phyloP scores from a whole-genome alignment of 129 eudicot species.

The Artemisia argyi region DNA sequence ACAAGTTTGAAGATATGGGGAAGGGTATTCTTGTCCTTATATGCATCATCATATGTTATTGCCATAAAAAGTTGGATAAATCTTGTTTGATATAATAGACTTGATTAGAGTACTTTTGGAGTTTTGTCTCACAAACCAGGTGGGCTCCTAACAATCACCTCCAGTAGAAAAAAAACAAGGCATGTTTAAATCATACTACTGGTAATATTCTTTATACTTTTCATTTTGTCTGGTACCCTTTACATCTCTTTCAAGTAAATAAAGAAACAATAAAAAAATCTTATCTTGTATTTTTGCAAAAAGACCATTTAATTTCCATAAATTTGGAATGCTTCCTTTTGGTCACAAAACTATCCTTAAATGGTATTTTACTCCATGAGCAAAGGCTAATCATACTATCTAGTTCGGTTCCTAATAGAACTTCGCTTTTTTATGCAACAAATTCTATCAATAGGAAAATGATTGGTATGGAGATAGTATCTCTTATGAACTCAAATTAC shows the following conservation, averaged over 20 bases:
- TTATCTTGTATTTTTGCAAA: no score
- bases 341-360: no score
- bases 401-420: no score
- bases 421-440: no score
- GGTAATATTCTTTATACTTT: neutral
- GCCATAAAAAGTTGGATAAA: constrained; percentile 19
- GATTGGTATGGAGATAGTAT: no score
- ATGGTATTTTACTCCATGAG: no score
- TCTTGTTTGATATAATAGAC: constrained; percentile 24
- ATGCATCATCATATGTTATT: neutral
- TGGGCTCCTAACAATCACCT: constrained; percentile 23
- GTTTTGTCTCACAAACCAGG: constrained; percentile 24
- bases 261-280: neutral
- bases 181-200: neutral
- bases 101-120: constrained; percentile 24
- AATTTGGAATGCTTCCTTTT: no score
- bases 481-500: no score
- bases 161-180: constrained; percentile 14
- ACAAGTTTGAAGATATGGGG: constrained; percentile 13
- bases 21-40: constrained; percentile 33
- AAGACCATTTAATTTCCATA: no score
- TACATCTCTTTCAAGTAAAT: constrained; percentile 1
- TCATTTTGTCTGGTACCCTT: neutral
- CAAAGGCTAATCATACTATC: no score
- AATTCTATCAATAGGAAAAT: no score